phyloP scores from a whole-genome alignment of 345 rosid genomes.

The Brassica carinata region DNA sequence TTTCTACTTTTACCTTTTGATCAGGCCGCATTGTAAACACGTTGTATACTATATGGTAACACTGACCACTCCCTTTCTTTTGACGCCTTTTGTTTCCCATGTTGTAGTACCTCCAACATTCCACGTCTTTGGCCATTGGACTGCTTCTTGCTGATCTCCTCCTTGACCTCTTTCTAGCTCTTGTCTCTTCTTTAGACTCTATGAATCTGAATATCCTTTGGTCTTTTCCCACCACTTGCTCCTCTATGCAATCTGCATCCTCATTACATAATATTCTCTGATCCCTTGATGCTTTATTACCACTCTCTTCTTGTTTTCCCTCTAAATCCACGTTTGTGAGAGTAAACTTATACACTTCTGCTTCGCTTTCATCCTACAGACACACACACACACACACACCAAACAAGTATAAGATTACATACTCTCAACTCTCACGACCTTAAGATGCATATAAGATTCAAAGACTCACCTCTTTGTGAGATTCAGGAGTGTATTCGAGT shows the following conservation, averaged over 20 bases:
- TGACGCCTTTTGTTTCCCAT: slow-evolving; percentile 20
- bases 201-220: slow-evolving; percentile 25
- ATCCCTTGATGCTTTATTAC: neutral
- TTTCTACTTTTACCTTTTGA: neutral
- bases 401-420: neutral
- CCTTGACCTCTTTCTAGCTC: slow-evolving; percentile 8
- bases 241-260: slow-evolving; percentile 20
- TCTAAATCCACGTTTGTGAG: neutral
- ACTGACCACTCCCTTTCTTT: slow-evolving; percentile 10
- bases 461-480: slow-evolving; percentile 21
- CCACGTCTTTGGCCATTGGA: slow-evolving; percentile 9
- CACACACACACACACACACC: slow-evolving; percentile 5
- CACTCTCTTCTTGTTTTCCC: slow-evolving; percentile 1
- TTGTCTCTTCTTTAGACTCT: slow-evolving; percentile 13
- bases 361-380: neutral
- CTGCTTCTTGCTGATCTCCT: slow-evolving; percentile 21
- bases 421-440: neutral
- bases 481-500: slow-evolving; percentile 51
- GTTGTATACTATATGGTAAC: slow-evolving; percentile 29
- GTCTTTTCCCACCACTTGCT: neutral
- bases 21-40: slow-evolving; percentile 22
- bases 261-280: neutral
- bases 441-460: neutral
- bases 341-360: slow-evolving; percentile 30
- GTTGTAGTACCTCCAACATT: slow-evolving; percentile 23